These are phyloP conservation scores for Lentithecium fluviatile DNA, from an alignment of 495 filamentous ascomycete genomes.

Conservation along the genomic window DNA sequence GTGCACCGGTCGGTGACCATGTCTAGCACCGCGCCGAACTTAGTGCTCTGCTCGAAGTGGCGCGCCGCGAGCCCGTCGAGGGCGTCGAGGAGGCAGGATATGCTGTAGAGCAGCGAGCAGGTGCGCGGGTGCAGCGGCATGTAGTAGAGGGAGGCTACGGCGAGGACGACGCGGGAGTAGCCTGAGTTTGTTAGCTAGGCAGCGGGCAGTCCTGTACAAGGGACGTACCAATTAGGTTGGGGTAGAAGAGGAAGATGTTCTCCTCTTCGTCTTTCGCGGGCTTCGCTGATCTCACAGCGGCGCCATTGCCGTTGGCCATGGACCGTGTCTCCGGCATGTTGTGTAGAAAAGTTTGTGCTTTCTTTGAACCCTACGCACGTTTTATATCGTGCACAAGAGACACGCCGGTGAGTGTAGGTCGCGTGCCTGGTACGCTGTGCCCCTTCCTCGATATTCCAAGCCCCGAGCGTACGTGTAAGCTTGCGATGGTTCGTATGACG, in stretches of 20 bases:
- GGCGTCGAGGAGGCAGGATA: slow-evolving; percentile 92
- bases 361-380: too few relatives aligned
- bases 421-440: neutral
- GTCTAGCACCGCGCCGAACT: slow-evolving; percentile 92
- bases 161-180: slow-evolving; percentile 83
- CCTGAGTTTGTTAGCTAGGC: slow-evolving; percentile 51
- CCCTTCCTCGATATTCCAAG: neutral
- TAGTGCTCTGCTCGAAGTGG: slow-evolving; percentile 82
- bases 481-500: neutral
- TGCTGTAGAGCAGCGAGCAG: slow-evolving; percentile 83
- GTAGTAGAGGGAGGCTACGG: slow-evolving; percentile 91
- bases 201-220: slow-evolving; percentile 9
- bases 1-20: slow-evolving; percentile 98
- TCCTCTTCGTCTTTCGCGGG: slow-evolving; percentile 53
- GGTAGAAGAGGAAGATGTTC: slow-evolving; percentile 94
- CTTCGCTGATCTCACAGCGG: slow-evolving; percentile 8
- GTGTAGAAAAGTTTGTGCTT: neutral
- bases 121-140: slow-evolving; percentile 97
- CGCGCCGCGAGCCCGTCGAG: slow-evolving; percentile 90
- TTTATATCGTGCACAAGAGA: too few relatives aligned
- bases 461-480: neutral
- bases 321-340: slow-evolving; percentile 18
- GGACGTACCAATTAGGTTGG: slow-evolving; percentile 84
- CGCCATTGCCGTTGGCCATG: slow-evolving; percentile 32
- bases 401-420: neutral